A percentile compares a stretch with the other conserved stretches of the same genome.
Evolutionary conservation across 2,329 filamentous ascomycete species (phyloP).

Genomic region (Fusarium sp.): DNA sequence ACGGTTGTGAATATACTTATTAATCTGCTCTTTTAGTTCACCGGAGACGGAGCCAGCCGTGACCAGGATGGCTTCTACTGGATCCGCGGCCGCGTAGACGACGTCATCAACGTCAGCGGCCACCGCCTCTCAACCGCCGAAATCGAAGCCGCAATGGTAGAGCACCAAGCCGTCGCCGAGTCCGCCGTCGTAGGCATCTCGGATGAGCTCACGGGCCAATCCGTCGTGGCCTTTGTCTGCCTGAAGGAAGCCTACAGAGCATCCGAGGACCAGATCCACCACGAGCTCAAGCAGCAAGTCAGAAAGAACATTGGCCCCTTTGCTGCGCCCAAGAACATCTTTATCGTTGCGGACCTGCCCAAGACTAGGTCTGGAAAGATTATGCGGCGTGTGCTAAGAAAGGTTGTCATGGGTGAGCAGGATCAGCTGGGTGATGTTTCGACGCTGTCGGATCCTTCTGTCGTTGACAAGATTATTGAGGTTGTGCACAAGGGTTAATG

Average conservation of each 20-base stretch:
- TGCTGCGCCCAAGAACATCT: constrained; percentile 91
- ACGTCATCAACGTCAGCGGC: constrained; percentile 95
- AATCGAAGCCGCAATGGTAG: constrained; percentile 93
- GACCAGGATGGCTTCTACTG: constrained; percentile 98
- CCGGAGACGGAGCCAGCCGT: constrained; percentile 89
- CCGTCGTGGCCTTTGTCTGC: constrained; percentile 92
- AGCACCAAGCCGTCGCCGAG: constrained; percentile 88
- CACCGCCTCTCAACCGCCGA: constrained; percentile 96
- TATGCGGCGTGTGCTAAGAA: constrained; percentile 92
- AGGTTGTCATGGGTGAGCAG: constrained; percentile 94
- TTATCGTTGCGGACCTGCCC: constrained; percentile 88
- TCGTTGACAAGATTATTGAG: constrained; percentile 89
- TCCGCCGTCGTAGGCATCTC: constrained; percentile 91
- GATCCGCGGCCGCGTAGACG: constrained; percentile 96
- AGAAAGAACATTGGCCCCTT: constrained; percentile 95
- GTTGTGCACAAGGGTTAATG: constrained; percentile 30
- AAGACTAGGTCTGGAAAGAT: constrained; percentile 98
- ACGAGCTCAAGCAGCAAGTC: constrained; percentile 91
- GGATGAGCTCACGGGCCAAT: constrained; percentile 93
- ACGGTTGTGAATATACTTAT: too few relatives aligned
- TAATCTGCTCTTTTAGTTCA: too few relatives aligned
- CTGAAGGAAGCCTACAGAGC: constrained; percentile 71
- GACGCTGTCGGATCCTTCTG: constrained; percentile 88
- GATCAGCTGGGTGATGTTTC: constrained; percentile 92
- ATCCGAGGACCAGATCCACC: constrained; percentile 79